Percentiles rank a stretch among this genome's conserved stretches.
phyloP scores from a whole-genome alignment of 2,329 filamentous ascomycete species.

The Epichloe glyceriae region DNA sequence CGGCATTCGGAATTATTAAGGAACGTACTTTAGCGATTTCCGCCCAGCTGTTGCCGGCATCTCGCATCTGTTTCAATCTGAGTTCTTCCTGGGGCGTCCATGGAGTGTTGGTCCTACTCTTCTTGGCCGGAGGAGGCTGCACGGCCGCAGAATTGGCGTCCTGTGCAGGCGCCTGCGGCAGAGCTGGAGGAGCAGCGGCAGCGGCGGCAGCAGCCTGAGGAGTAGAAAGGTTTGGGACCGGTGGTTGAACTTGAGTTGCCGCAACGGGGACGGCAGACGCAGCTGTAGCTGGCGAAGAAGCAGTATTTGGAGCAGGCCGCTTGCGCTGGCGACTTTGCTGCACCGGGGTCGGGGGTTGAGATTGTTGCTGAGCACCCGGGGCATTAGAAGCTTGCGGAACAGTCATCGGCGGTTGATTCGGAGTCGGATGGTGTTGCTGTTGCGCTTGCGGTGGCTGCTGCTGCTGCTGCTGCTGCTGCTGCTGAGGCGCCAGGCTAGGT shows the following conservation, averaged over 20 bases:
- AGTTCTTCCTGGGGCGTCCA: constrained; percentile 95
- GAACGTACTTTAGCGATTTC: constrained; percentile 92
- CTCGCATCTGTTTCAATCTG: constrained; percentile 84
- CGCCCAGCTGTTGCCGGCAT: constrained; percentile 87
- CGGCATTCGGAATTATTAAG: neutral
- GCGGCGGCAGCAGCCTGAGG: constrained; percentile 13
- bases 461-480: constrained; percentile 21
- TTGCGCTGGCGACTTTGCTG: constrained; percentile 28
- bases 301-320: constrained; percentile 26
- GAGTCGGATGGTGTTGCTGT: constrained; percentile 25
- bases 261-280: constrained; percentile 20
- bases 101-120: constrained; percentile 94
- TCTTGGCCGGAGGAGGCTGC: constrained; percentile 56
- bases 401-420: constrained; percentile 30
- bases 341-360: constrained; percentile 26
- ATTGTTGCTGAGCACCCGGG: constrained; percentile 20
- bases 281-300: constrained; percentile 24
- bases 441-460: constrained; percentile 15
- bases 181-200: constrained; percentile 10
- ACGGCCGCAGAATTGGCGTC: constrained; percentile 17
- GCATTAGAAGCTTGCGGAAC: constrained; percentile 26
- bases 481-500: constrained; percentile 24
- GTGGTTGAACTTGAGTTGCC: constrained; percentile 20
- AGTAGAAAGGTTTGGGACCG: constrained; percentile 17
- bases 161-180: constrained; percentile 17